These are phyloP conservation scores for Fusarium devonianum DNA, from an alignment of 2,329 filamentous ascomycete genomes.

Conservation along the genomic window DNA sequence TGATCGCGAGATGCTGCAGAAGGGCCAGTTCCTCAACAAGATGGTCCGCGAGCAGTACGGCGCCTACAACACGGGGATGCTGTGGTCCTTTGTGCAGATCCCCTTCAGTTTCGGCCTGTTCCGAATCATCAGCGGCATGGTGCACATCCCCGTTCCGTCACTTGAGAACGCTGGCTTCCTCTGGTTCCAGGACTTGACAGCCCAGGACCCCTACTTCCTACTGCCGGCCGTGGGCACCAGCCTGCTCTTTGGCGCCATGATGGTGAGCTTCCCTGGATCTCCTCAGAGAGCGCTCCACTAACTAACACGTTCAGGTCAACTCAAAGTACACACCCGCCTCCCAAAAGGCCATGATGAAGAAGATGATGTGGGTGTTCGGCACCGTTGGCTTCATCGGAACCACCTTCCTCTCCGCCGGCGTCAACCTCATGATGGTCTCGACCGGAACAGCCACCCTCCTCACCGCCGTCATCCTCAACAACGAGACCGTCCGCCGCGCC, in stretches of 20 bases:
- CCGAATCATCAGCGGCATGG: slow-evolving; percentile 77
- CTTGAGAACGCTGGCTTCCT: slow-evolving; percentile 73
- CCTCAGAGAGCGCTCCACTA: slow-evolving; percentile 10
- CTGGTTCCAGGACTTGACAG: slow-evolving; percentile 83
- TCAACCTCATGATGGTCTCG: slow-evolving; percentile 58
- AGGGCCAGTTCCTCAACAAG: slow-evolving; percentile 46
- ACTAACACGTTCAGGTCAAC: slow-evolving; percentile 44
- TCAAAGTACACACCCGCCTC: slow-evolving; percentile 44
- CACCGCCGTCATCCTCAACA: slow-evolving; percentile 50
- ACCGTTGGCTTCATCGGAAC: slow-evolving; percentile 54
- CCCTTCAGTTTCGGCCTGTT: slow-evolving; percentile 84
- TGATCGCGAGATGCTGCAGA: slow-evolving; percentile 54
- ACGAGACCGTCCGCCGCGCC: slow-evolving; percentile 48
- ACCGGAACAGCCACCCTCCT: slow-evolving; percentile 49
- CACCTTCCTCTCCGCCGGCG: slow-evolving; percentile 55
- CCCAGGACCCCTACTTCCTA: slow-evolving; percentile 78
- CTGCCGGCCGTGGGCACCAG: slow-evolving; percentile 70
- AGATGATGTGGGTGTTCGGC: slow-evolving; percentile 54
- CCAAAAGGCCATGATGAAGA: slow-evolving; percentile 49
- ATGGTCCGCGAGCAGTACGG: slow-evolving; percentile 49
- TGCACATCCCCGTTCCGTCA: slow-evolving; percentile 79
- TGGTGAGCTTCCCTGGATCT: slow-evolving; percentile 46
- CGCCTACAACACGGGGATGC: slow-evolving; percentile 44
- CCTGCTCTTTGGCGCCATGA: slow-evolving; percentile 64
- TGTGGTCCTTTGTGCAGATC: slow-evolving; percentile 55